Percentiles rank a stretch among this genome's conserved stretches.
These are phyloP conservation scores for Suillus plorans DNA, from an alignment of 768 basidiomycete species.

Conservation along the genomic window DNA sequence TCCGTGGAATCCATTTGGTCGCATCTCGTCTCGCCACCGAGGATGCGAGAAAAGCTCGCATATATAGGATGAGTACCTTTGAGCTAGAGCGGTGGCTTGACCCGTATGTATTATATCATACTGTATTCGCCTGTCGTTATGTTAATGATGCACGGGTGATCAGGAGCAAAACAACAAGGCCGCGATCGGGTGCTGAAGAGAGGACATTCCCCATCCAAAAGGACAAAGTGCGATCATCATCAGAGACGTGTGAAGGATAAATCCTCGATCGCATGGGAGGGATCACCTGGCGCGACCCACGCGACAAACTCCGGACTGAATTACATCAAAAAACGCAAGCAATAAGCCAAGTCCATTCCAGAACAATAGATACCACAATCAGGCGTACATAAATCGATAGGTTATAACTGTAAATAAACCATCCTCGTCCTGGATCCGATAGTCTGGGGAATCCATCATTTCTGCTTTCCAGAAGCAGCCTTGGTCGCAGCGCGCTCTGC, in stretches of 20 bases:
- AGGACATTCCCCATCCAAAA: background rate
- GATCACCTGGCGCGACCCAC: background rate
- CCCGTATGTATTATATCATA: background rate
- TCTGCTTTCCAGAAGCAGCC: constrained; percentile 31
- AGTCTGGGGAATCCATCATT: constrained; percentile 12
- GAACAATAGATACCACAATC: background rate
- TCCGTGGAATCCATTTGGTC: background rate
- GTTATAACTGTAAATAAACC: background rate
- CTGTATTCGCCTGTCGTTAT: background rate
- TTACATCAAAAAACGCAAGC: background rate
- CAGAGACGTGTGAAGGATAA: background rate
- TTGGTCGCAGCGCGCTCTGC: constrained; percentile 28
- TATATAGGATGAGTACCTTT: background rate
- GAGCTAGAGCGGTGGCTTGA: background rate
- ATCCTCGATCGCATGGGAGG: background rate
- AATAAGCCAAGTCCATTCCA: background rate
- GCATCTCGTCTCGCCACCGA: background rate
- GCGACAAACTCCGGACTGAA: background rate
- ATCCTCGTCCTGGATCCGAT: background rate
- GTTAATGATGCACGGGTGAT: background rate
- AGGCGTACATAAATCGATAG: background rate
- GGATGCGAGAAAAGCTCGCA: background rate
- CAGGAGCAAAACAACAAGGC: background rate
- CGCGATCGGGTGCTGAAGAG: background rate
- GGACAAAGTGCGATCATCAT: background rate